Percentiles rank a stretch among this genome's conserved stretches.
These are phyloP conservation scores for Globisporangium mamillatum DNA, from an alignment of 352 stramenopile species.

Conservation along the genomic window DNA sequence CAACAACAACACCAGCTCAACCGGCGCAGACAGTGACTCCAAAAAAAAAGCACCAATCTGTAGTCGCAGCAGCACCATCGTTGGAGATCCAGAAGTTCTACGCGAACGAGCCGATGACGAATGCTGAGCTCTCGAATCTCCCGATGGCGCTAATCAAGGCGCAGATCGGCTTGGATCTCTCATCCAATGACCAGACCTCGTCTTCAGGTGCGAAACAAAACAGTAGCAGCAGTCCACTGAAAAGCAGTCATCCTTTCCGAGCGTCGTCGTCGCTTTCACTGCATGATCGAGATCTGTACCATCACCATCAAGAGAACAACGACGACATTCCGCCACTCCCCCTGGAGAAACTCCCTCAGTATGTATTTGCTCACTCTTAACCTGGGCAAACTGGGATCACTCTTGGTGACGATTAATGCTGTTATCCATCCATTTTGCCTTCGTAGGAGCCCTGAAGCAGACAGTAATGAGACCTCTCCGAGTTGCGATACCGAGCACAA, in stretches of 20 bases:
- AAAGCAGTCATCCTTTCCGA: constrained; percentile 3
- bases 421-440: background rate
- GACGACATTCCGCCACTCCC: constrained; percentile 51
- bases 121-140: constrained; percentile 61
- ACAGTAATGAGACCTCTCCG: constrained; percentile 17
- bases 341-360: constrained; percentile 55
- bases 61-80: background rate
- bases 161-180: constrained; percentile 65
- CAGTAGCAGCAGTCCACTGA: constrained; percentile 10
- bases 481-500: constrained; percentile 19
- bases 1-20: background rate
- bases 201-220: background rate
- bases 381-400: background rate
- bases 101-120: constrained; percentile 59
- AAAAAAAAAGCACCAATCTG: constrained; percentile 7
- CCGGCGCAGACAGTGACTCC: constrained; percentile 11
- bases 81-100: constrained; percentile 63
- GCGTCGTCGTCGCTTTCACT: constrained; percentile 7
- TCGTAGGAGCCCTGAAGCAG: constrained; percentile 30
- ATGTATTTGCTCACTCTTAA: constrained; percentile 9
- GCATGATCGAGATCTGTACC: background rate
- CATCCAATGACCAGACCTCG: constrained; percentile 1
- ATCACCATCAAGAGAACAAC: constrained; percentile 32
- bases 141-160: constrained; percentile 72
- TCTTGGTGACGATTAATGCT: background rate